Percentiles rank a stretch among this genome's conserved stretches.
phyloP scores from a whole-genome alignment of 1,284 basidiomycete species.

The Tetrapyrgos nigripes region DNA sequence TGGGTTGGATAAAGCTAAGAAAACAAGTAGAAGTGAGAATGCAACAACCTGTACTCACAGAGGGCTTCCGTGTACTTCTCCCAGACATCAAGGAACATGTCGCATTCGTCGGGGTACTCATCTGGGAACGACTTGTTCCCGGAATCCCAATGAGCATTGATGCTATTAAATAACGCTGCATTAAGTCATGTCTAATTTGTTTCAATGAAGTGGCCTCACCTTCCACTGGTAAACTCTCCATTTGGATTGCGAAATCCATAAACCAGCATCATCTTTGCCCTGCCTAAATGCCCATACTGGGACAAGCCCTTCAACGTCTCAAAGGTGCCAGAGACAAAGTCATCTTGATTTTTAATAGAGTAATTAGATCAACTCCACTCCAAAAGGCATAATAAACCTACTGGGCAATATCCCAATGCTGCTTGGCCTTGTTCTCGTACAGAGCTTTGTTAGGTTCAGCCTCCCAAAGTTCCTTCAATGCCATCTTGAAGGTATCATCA shows the following conservation, averaged over 20 bases:
- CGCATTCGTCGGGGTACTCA: background rate
- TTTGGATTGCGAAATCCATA: background rate
- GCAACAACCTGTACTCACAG: background rate
- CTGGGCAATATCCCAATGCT: background rate
- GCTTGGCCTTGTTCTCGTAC: background rate
- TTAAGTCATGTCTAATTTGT: no score
- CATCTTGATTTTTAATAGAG: background rate
- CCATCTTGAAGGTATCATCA: background rate
- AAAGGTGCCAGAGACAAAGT: background rate
- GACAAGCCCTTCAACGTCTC: background rate
- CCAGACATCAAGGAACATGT: background rate
- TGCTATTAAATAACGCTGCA: background rate
- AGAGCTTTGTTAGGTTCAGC: background rate
- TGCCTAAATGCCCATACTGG: slow-evolving; percentile 2
- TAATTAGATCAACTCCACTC: no score
- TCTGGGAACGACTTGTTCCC: background rate
- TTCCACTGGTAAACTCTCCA: background rate
- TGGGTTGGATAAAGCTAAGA: background rate
- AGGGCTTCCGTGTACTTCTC: background rate
- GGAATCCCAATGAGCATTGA: background rate
- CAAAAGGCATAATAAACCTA: background rate
- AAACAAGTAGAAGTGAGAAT: background rate
- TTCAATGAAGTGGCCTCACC: background rate
- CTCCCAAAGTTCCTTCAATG: background rate
- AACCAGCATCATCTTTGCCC: background rate